Conservation (phyloP, 1,139 yeast species). For the Scheffersomyces lignicola region DNA sequence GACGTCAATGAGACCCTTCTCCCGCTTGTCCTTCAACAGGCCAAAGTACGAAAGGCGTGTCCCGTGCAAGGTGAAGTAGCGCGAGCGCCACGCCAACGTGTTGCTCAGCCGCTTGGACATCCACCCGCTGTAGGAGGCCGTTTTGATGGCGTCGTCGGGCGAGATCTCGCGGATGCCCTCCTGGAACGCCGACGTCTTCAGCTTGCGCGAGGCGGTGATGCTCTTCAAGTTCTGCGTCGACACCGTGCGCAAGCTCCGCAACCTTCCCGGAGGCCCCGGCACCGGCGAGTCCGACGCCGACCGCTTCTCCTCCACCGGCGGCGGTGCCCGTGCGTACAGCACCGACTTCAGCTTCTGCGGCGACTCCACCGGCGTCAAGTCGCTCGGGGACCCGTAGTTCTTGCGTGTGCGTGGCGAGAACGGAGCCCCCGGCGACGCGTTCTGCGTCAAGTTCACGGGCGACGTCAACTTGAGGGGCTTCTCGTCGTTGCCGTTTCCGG, state of each 20-base stretch:
- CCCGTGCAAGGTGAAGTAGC: slow-evolving; percentile 89
- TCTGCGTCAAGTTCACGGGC: slow-evolving; percentile 1
- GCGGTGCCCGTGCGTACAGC: slow-evolving; percentile 16
- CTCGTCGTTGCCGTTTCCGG: slow-evolving; percentile 20
- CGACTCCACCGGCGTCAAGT: slow-evolving; percentile 20
- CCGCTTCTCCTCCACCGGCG: slow-evolving; percentile 31
- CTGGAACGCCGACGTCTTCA: slow-evolving; percentile 87
- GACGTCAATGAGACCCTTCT: slow-evolving; percentile 91
- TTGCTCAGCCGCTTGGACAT: slow-evolving; percentile 87
- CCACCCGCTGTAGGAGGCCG: slow-evolving; percentile 88
- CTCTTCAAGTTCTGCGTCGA: slow-evolving; percentile 47
- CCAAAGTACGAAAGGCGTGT: slow-evolving; percentile 89
- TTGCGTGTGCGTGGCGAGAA: slow-evolving; percentile 4
- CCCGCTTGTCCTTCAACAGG: slow-evolving; percentile 75
- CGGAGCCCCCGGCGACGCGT: background rate
- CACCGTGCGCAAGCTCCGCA: slow-evolving; percentile 43
- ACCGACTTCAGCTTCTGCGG: slow-evolving; percentile 39
- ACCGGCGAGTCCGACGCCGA: slow-evolving; percentile 30
- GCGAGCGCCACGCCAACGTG: slow-evolving; percentile 86
- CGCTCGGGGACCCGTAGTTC: slow-evolving; percentile 12
- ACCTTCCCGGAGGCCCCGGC: slow-evolving; percentile 24
- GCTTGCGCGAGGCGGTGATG: slow-evolving; percentile 45
- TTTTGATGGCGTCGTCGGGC: slow-evolving; percentile 75
- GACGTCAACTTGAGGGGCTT: slow-evolving; percentile 1
- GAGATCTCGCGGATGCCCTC: slow-evolving; percentile 82